phyloP scores from a whole-genome alignment of 106 monocot genomes.

The Platanthera zijinensis region DNA sequence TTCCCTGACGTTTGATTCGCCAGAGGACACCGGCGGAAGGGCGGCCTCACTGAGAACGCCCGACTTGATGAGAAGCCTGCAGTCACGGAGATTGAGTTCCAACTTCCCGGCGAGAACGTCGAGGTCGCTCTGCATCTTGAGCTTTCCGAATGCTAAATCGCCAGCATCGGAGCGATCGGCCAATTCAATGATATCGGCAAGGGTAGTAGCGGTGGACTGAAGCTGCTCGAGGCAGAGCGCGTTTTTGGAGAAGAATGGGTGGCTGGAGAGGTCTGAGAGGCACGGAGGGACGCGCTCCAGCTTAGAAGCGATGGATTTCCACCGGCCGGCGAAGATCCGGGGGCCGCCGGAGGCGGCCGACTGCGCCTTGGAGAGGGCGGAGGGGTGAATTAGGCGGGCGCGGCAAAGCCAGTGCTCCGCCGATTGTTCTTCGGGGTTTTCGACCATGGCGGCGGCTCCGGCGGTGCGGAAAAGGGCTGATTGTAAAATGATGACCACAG shows the following conservation, averaged over 20 bases:
- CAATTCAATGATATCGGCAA: slow-evolving; percentile 25
- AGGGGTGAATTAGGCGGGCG: slow-evolving; percentile 22
- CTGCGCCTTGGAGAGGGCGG: slow-evolving; percentile 10
- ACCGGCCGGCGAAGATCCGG: slow-evolving; percentile 18
- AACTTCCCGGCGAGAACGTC: slow-evolving; percentile 25
- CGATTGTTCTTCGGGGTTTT: slow-evolving; percentile 4
- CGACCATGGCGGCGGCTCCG: slow-evolving; percentile 5
- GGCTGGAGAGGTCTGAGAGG: slow-evolving; percentile 46
- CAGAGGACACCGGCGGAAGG: not conserved
- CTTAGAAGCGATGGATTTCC: slow-evolving; percentile 32
- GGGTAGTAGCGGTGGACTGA: slow-evolving; percentile 16
- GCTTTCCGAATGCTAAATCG: slow-evolving; percentile 14
- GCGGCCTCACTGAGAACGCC: slow-evolving; percentile 19
- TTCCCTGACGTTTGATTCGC: slow-evolving; percentile 15
- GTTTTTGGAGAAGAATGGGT: slow-evolving; percentile 50
- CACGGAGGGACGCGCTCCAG: slow-evolving; percentile 36
- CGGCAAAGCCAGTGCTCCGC: slow-evolving; percentile 27
- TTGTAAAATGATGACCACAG: not conserved
- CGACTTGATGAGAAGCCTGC: slow-evolving; percentile 28
- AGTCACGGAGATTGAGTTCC: slow-evolving; percentile 35
- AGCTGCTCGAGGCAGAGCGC: slow-evolving; percentile 40
- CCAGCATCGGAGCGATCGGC: slow-evolving; percentile 4
- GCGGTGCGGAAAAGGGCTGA: not conserved
- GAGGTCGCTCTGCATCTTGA: slow-evolving; percentile 37
- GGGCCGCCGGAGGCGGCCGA: not conserved